These are phyloP conservation scores for Centaurea solstitialis DNA, from an alignment of 129 eudicot genomes.

Conservation along the genomic window DNA sequence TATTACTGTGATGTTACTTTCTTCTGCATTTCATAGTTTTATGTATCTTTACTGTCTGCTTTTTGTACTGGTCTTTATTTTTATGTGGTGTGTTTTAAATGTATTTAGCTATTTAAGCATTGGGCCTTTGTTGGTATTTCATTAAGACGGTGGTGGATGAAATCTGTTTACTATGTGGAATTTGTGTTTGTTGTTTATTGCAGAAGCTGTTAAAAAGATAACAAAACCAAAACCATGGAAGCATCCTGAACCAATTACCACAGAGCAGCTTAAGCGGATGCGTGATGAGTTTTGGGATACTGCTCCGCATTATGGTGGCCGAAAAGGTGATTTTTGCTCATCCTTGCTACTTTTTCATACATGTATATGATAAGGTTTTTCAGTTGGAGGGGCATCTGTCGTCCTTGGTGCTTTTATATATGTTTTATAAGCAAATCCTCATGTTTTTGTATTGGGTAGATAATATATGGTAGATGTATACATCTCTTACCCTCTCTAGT, in stretches of 20 bases:
- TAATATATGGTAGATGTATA: no score
- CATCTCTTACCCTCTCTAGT: no score
- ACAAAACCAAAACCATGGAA: slow-evolving; percentile 92
- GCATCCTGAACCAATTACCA: slow-evolving; percentile 75
- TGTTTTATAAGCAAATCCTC: no score
- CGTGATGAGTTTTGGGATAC: slow-evolving; percentile 97
- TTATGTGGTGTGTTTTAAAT: neutral
- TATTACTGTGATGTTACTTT: no score
- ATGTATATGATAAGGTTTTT: neutral
- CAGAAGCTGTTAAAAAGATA: slow-evolving; percentile 57
- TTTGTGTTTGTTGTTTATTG: neutral
- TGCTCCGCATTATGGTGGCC: slow-evolving; percentile 93
- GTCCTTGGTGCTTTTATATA: no score
- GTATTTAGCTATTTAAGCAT: neutral
- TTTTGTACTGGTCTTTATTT: no score
- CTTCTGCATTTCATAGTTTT: no score
- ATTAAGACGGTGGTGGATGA: neutral
- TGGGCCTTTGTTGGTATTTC: neutral
- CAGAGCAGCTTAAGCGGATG: slow-evolving; percentile 71
- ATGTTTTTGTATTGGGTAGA: no score
- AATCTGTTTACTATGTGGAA: neutral
- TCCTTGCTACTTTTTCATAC: neutral
- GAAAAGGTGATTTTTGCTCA: slow-evolving; percentile 52
- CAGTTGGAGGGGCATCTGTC: no score
- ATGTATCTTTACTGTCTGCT: neutral